These are phyloP conservation scores for Chrysanthemum lavandulifolium DNA, from an alignment of 129 eudicot species.

Conservation along the genomic window DNA sequence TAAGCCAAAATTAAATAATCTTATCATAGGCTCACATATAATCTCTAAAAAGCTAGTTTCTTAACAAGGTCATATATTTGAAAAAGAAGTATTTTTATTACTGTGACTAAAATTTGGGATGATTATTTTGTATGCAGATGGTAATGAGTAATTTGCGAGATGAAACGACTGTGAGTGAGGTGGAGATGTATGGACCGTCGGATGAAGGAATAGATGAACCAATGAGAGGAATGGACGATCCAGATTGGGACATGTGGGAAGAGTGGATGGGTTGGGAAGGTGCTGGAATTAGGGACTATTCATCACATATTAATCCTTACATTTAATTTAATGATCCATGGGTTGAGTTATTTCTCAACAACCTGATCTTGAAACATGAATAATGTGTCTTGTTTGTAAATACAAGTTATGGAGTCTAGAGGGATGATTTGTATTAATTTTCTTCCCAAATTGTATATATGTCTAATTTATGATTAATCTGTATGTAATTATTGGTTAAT, in stretches of 20 bases:
- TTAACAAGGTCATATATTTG: not conserved
- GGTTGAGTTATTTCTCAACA: not conserved
- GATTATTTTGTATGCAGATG: constrained; percentile 35
- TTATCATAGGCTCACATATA: no score
- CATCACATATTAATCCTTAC: constrained; percentile 76
- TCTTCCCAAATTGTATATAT: no score
- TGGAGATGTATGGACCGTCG: constrained; percentile 31
- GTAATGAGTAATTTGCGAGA: constrained; percentile 66
- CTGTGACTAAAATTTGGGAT: constrained; percentile 1
- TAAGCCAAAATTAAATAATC: no score
- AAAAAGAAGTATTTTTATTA: not conserved
- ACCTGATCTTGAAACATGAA: no score
- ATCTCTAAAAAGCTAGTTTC: no score
- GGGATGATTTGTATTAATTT: no score
- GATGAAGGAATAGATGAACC: constrained; percentile 44
- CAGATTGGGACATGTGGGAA: constrained; percentile 79
- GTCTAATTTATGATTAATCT: no score
- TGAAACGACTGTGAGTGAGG: constrained; percentile 27
- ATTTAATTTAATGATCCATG: constrained; percentile 39
- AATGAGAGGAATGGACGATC: constrained; percentile 60
- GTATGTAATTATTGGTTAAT: no score
- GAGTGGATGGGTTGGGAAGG: constrained; percentile 99
- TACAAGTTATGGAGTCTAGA: no score
- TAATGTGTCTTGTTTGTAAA: no score
- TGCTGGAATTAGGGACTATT: constrained; percentile 71